Conservation (phyloP, 1,139 yeast genomes). For the Pichia sp. region DNA sequence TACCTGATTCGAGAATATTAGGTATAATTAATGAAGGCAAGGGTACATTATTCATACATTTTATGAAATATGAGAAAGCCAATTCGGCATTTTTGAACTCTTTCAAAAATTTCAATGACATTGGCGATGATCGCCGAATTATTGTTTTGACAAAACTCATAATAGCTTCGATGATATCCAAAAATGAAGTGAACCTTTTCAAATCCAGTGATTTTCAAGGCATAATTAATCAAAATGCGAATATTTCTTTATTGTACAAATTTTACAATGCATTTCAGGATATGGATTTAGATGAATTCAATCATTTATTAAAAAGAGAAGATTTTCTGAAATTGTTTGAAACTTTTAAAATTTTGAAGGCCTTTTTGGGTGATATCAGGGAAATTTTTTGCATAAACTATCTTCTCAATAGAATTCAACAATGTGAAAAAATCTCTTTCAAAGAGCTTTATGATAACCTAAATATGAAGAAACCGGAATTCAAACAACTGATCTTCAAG, state of each 20-base stretch:
- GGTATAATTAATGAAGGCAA: slow-evolving; percentile 73
- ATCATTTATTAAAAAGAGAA: slow-evolving; percentile 28
- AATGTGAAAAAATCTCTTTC: slow-evolving; percentile 17
- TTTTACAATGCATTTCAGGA: slow-evolving; percentile 19
- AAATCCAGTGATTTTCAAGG: slow-evolving; percentile 49
- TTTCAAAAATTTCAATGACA: slow-evolving; percentile 72
- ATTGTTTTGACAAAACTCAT: slow-evolving; percentile 53
- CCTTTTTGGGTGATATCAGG: slow-evolving; percentile 20
- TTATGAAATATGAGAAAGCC: slow-evolving; percentile 53
- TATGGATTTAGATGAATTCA: slow-evolving; percentile 16
- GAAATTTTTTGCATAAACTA: slow-evolving; percentile 23
- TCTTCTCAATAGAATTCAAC: slow-evolving; percentile 12
- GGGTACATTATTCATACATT: slow-evolving; percentile 58
- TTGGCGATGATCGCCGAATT: slow-evolving; percentile 57
- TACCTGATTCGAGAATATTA: slow-evolving; percentile 66
- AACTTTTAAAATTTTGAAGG: slow-evolving; percentile 25
- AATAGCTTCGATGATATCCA: slow-evolving; percentile 55
- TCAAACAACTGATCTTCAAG: slow-evolving; percentile 23
- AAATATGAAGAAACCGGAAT: slow-evolving; percentile 7
- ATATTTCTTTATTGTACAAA: slow-evolving; percentile 15
- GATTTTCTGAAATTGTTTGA: slow-evolving; percentile 24
- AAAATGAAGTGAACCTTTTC: slow-evolving; percentile 59
- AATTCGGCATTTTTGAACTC: slow-evolving; percentile 62
- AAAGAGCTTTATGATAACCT: slow-evolving; percentile 12
- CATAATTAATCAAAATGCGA: slow-evolving; percentile 11